Percentiles rank a stretch among this genome's conserved stretches.
Evolutionary conservation across 352 stramenopile genomes (phyloP).

Genomic region (Phytophthora pistaciae): DNA sequence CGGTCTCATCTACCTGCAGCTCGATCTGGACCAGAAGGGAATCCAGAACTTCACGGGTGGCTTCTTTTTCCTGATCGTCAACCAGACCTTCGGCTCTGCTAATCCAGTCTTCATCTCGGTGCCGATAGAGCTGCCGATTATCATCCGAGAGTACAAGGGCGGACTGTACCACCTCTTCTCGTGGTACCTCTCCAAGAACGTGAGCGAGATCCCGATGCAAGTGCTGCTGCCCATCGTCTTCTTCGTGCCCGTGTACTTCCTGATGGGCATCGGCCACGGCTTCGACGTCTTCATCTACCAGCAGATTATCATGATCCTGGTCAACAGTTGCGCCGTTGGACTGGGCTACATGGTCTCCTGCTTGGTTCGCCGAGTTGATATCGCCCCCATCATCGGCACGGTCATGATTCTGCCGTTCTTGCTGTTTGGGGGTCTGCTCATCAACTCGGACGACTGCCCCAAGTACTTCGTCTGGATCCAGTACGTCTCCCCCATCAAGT

Average conservation of each 20-base stretch:
- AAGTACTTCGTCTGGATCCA: constrained; percentile 50
- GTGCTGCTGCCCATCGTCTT: constrained; percentile 40
- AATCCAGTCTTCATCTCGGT: constrained; percentile 43
- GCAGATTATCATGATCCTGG: constrained; percentile 41
- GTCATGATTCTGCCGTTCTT: constrained; percentile 43
- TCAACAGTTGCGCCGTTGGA: constrained; percentile 37
- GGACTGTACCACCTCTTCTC: constrained; percentile 38
- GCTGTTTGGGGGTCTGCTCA: constrained; percentile 48
- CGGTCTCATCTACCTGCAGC: constrained; percentile 42
- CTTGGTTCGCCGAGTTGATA: constrained; percentile 28
- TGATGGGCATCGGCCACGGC: constrained; percentile 41
- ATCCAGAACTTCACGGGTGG: constrained; percentile 42
- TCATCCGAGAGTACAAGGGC: constrained; percentile 40
- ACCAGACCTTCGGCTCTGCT: constrained; percentile 43
- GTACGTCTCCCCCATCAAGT: constrained; percentile 52
- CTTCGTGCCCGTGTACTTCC: constrained; percentile 38
- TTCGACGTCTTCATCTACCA: constrained; percentile 34
- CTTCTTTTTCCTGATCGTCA: constrained; percentile 50
- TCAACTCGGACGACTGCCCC: constrained; percentile 45
- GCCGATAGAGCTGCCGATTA: constrained; percentile 41
- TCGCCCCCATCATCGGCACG: constrained; percentile 46
- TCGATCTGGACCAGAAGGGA: constrained; percentile 30
- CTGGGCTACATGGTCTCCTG: constrained; percentile 53
- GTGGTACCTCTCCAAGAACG: constrained; percentile 49
- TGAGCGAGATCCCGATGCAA: constrained; percentile 47